A percentile compares a stretch with the other conserved stretches of the same genome.
Evolutionary conservation across 1,284 basidiomycete species (phyloP).

Genomic region (Violaceomyces palustris): DNA sequence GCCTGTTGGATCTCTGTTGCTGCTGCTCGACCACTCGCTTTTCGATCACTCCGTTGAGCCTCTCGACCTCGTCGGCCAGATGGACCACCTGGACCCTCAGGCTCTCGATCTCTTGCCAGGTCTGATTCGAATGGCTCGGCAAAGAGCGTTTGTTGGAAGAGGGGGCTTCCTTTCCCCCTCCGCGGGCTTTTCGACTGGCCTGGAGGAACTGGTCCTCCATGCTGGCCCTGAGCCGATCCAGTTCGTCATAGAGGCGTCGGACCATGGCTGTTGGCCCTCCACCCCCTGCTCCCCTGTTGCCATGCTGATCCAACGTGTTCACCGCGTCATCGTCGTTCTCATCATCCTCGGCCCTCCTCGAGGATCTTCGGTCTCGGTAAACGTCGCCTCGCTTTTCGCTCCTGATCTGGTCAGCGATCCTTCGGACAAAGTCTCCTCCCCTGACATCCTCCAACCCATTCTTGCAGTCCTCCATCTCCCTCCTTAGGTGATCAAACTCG

Average conservation of each 20-base stretch:
- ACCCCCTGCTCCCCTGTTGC: background rate
- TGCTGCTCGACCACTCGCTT: conserved; percentile 19
- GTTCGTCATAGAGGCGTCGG: conserved; percentile 24
- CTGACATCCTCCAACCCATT: conserved; percentile 14
- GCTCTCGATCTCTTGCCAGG: conserved; percentile 28
- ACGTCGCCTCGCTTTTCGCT: no score
- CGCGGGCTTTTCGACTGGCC: background rate
- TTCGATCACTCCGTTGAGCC: conserved; percentile 20
- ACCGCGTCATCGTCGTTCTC: no score
- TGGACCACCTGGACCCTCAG: conserved; percentile 18
- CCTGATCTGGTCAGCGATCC: no score
- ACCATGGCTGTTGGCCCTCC: conserved; percentile 2
- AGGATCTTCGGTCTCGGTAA: no score
- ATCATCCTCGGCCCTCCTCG: no score
- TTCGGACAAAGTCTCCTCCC: background rate
- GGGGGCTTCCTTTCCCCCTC: no score
- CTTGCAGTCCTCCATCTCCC: conserved; percentile 27
- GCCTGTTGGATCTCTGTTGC: no score
- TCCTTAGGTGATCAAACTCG: conserved; percentile 19
- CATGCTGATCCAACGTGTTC: no score
- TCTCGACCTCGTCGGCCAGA: conserved; percentile 20
- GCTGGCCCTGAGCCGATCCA: conserved; percentile 12
- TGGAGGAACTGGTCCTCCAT: conserved; percentile 28
- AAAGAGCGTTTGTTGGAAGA: no score
- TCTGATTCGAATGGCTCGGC: no score